Evolutionary conservation across 768 basidiomycete genomes (phyloP), one percentile per base, ranked within the genome.

Genomic region (Mrakia gelida): DNA sequence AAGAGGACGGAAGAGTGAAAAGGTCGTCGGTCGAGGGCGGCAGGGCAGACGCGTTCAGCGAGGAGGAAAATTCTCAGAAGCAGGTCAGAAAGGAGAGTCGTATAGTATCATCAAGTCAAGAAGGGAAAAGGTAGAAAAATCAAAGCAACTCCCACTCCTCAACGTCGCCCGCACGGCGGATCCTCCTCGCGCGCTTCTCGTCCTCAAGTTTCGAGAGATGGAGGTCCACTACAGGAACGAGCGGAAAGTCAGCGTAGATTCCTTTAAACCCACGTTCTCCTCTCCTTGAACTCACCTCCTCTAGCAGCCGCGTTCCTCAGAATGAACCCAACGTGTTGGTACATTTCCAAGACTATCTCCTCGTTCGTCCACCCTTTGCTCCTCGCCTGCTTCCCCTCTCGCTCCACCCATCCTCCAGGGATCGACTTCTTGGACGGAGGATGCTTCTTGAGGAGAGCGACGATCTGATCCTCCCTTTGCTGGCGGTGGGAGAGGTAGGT

Each of bases 401-500:
- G 26, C 41, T n/a, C 49, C 2, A 9, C 71, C 71, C 71, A 62
- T 21, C 61, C 54, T 23, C 56, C 71, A 10, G 75, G 65, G 13
- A 49, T 0, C 26, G 41, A 11, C 13, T 30, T 45, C 28, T 41
- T 30, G 8, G n/a, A 30, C 28, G 62, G 67, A 7, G 75, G 75
- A 32, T 21, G 34, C 28, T 30, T n/a, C 8, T 18, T 13, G 21
- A 78, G 62, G 5, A 78, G 30, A 2, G n/a, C 45, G 41, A 97
- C 70, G 52, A 98, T 89, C 85, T 98, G 91, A 11, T 86, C 85
- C 83, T 98, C 96, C 73, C 95, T 87, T 79, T 92, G 89, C 75
- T 91, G 86, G 13, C 95, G 89, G 82, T 98, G 94, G 49, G 88
- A 83, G 78, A 95, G 91, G 82, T 98, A 97, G 68, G 85, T 87